Evolutionary conservation across 2,329 filamentous ascomycete genomes (phyloP), one percentile per base, ranked within the genome.

Genomic region (Tolypocladium amazonense): DNA sequence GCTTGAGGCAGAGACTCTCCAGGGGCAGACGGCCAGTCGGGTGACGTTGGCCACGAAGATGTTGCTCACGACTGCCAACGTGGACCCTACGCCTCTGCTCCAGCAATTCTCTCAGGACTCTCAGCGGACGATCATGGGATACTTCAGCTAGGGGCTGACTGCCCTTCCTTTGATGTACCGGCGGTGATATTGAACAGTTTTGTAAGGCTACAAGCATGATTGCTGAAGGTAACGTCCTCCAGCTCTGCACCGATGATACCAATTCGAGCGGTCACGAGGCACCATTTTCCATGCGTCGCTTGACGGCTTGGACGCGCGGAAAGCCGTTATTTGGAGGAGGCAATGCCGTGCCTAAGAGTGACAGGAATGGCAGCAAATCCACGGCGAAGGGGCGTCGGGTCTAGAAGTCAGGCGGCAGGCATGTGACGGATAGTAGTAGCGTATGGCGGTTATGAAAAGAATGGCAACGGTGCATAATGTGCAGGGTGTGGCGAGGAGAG

Each of bases 1-100:
- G 25, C 85, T 99, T 18, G 93, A 97, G 70, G 88, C 90, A 7
- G 91, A 96, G 70, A 93, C 92, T 23, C 79, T 99, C 47, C 89
- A 92, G 70, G 92, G 92, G 25, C 86, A 92, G 70, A 92, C 89
- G 25, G 90, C 90, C 33, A 83, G 80, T 62, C 86, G 88, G 62
- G 88, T 96, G 60, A 89, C 91, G 38, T 79, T 79, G 53, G 87
- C 90, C 2, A 89, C 89, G 41, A 96, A 96, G 77, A 77, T 84
- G 58, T 81, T 99, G 57, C 82, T 96, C 47, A 81, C 86, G 62
- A 82, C 83, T 37, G 87, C 91, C 6, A 86, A 85, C 58, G 78
- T 94, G 55, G 89, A 96, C 68, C 86, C 89, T 2, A 85, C 86
- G 62, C 87, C 89, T 65, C 79, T 96, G 57, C 79, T 96, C 59